A percentile compares a stretch with the other conserved stretches of the same genome.
phyloP scores from a whole-genome alignment of 2,329 filamentous ascomycete genomes.

The Boeremia exigua region DNA sequence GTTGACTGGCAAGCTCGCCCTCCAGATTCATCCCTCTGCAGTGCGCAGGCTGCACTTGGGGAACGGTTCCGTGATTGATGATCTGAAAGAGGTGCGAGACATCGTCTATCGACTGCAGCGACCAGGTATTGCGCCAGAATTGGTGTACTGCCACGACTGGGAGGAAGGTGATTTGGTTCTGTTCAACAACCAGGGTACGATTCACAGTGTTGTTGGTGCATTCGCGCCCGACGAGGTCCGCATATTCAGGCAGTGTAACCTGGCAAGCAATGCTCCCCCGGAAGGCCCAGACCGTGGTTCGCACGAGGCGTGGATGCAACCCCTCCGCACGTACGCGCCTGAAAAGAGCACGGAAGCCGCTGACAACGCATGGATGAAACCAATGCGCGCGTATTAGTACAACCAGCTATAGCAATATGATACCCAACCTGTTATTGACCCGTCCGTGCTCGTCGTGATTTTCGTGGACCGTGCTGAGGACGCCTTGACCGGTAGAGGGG shows the following conservation, averaged over 20 bases:
- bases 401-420: slow-evolving; percentile 6
- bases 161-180: slow-evolving; percentile 76
- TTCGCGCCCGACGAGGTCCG: slow-evolving; percentile 76
- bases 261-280: slow-evolving; percentile 69
- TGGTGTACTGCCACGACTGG: slow-evolving; percentile 79
- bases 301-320: slow-evolving; percentile 10
- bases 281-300: slow-evolving; percentile 47
- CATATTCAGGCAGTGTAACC: slow-evolving; percentile 79
- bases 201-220: slow-evolving; percentile 77
- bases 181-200: slow-evolving; percentile 77
- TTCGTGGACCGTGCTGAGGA: slow-evolving; percentile 6
- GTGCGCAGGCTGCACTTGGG: slow-evolving; percentile 71
- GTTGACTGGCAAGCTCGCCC: slow-evolving; percentile 69
- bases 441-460: slow-evolving; percentile 10
- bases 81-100: slow-evolving; percentile 69
- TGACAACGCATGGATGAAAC: slow-evolving; percentile 18
- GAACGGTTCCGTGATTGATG: slow-evolving; percentile 72
- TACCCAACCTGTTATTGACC: slow-evolving; percentile 4
- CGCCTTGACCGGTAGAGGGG: neutral
- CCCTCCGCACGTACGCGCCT: slow-evolving; percentile 15
- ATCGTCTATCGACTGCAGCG: slow-evolving; percentile 75
- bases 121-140: slow-evolving; percentile 71
- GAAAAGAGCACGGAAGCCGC: slow-evolving; percentile 3
- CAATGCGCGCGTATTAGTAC: slow-evolving; percentile 18
- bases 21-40: slow-evolving; percentile 77